Conservation (phyloP, 1,139 yeast genomes). For the Pichia sp. region DNA sequence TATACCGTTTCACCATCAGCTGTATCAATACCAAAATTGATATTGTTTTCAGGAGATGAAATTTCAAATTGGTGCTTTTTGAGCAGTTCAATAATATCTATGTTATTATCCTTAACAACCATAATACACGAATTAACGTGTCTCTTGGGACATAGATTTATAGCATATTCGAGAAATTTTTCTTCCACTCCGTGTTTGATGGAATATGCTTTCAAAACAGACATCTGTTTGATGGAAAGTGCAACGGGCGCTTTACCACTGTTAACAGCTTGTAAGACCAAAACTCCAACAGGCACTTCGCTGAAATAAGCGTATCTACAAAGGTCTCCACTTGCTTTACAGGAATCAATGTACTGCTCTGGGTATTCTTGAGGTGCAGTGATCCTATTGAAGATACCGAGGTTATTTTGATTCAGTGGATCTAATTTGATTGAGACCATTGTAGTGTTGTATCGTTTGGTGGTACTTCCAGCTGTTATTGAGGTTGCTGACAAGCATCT, state of each 20-base stretch:
- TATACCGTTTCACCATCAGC: too few species aligned
- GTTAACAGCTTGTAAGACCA: constrained; percentile 40
- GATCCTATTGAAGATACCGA: constrained; percentile 45
- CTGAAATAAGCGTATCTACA: constrained; percentile 24
- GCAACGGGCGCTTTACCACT: constrained; percentile 35
- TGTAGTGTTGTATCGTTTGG: too few species aligned
- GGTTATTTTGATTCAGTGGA: constrained; percentile 46
- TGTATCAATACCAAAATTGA: too few species aligned
- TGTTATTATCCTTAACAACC: too few species aligned
- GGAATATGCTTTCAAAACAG: constrained; percentile 51
- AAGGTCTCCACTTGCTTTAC: constrained; percentile 28
- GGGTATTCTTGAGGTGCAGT: constrained; percentile 36
- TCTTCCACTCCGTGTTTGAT: constrained; percentile 56
- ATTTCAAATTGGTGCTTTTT: too few species aligned
- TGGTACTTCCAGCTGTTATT: too few species aligned
- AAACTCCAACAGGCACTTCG: constrained; percentile 57
- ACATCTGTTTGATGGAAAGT: constrained; percentile 58
- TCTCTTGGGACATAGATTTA: constrained; percentile 40
- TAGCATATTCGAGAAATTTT: constrained; percentile 44
- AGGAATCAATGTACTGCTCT: constrained; percentile 34
- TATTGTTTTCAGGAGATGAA: too few species aligned
- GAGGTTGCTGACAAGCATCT: too few species aligned
- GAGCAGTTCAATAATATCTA: too few species aligned
- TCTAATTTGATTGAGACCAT: constrained; percentile 34
- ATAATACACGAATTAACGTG: constrained; percentile 24